Evolutionary conservation across 2,329 filamentous ascomycete genomes (phyloP).

Genomic region (Aspergillus novoparasiticus): DNA sequence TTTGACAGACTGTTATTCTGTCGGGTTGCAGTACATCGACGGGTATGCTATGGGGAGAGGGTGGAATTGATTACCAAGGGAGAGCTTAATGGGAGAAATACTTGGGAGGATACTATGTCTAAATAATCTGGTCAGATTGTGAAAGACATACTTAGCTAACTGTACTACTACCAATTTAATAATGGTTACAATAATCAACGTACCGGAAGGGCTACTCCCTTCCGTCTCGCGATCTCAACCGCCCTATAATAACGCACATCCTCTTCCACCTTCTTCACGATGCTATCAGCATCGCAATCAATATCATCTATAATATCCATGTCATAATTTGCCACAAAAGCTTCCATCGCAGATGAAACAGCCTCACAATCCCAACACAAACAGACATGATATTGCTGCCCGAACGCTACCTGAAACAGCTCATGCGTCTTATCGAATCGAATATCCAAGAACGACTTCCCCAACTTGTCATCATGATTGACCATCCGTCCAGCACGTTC

Average conservation of each 20-base stretch:
- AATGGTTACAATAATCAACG: neutral
- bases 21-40: conserved; percentile 9
- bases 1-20: conserved; percentile 10
- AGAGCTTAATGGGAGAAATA: neutral
- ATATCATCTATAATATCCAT: neutral
- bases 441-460: conserved; percentile 60
- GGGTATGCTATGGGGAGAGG: conserved; percentile 5
- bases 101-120: neutral
- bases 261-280: neutral
- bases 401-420: conserved; percentile 37
- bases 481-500: conserved; percentile 56
- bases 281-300: neutral
- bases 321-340: neutral
- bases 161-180: neutral
- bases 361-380: conserved; percentile 81
- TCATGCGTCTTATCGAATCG: conserved; percentile 54
- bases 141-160: neutral
- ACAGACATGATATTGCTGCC: conserved; percentile 70
- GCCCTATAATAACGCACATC: neutral
- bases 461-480: conserved; percentile 79
- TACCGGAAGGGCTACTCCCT: neutral
- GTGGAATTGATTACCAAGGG: neutral
- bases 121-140: neutral
- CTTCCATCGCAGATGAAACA: conserved; percentile 33
- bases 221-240: neutral